Percentiles rank a stretch among this genome's conserved stretches.
Evolutionary conservation across 805 yeast species (phyloP).

Genomic region (Lipomyces kockii): DNA sequence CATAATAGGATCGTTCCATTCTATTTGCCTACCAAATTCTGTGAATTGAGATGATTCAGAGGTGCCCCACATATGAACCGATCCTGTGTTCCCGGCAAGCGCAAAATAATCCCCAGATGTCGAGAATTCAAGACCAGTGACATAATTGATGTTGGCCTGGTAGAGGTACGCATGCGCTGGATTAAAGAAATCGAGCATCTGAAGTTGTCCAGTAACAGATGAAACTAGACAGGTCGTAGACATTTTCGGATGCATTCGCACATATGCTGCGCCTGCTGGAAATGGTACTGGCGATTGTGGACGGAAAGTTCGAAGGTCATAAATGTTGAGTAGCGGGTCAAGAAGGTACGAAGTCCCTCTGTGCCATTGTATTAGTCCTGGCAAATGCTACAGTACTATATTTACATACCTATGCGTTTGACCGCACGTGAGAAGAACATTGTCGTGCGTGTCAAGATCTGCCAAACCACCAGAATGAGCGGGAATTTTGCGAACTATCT

Average conservation of each 20-base stretch:
- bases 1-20: slow-evolving; percentile 55
- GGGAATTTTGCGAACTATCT: slow-evolving; percentile 40
- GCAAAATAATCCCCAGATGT: slow-evolving; percentile 78
- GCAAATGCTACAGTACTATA: background rate
- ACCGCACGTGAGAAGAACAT: slow-evolving; percentile 74
- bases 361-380: background rate
- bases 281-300: slow-evolving; percentile 81
- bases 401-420: slow-evolving; percentile 50
- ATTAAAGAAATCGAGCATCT: slow-evolving; percentile 80
- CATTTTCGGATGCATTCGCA: slow-evolving; percentile 81
- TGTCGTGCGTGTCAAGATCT: slow-evolving; percentile 47
- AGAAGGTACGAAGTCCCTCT: slow-evolving; percentile 48
- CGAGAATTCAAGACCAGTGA: slow-evolving; percentile 60
- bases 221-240: slow-evolving; percentile 77
- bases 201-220: slow-evolving; percentile 79
- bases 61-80: slow-evolving; percentile 71
- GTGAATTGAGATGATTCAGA: slow-evolving; percentile 52
- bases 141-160: slow-evolving; percentile 61
- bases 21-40: slow-evolving; percentile 54
- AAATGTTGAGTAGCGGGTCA: slow-evolving; percentile 84
- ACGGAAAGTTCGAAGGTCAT: slow-evolving; percentile 73
- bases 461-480: slow-evolving; percentile 49
- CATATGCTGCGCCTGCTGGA: slow-evolving; percentile 86
- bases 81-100: slow-evolving; percentile 66
- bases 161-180: slow-evolving; percentile 69